Conservation (phyloP, 2,329 filamentous ascomycete genomes). For the Chrysosporium keratinophilum region DNA sequence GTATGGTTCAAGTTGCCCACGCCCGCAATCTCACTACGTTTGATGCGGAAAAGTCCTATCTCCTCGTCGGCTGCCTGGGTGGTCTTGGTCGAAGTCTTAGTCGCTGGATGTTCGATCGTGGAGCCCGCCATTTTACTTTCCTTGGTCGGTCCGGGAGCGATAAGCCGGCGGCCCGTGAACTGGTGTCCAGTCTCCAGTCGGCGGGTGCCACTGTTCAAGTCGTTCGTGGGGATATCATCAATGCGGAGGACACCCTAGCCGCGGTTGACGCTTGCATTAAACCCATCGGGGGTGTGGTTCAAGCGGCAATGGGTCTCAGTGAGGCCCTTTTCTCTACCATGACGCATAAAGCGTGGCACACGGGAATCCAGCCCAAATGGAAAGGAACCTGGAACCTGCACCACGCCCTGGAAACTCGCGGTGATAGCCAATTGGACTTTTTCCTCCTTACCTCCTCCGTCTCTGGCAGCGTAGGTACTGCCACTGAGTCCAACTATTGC, state of each 20-base stretch:
- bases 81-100: conserved; percentile 21
- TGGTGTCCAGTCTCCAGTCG: background rate
- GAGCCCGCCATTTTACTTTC: conserved; percentile 23
- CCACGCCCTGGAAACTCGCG: background rate
- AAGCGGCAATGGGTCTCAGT: conserved; percentile 13
- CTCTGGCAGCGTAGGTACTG: conserved; percentile 10
- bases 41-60: conserved; percentile 17
- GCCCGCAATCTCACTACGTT: background rate
- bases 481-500: conserved; percentile 13
- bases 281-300: conserved; percentile 19
- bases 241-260: background rate
- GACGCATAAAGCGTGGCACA: conserved; percentile 17
- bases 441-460: conserved; percentile 16
- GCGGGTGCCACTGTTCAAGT: background rate
- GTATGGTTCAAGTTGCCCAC: conserved; percentile 2
- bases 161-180: background rate
- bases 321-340: conserved; percentile 24
- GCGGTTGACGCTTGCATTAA: background rate
- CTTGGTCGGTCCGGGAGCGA: conserved; percentile 21
- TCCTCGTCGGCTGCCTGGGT: conserved; percentile 19
- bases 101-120: conserved; percentile 19
- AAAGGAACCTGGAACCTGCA: conserved; percentile 20
- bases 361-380: conserved; percentile 25
- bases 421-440: conserved; percentile 18
- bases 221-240: background rate